Base-by-base conservation (phyloP, 1,139 yeast species). In the Blastobotrys apis region DNA sequence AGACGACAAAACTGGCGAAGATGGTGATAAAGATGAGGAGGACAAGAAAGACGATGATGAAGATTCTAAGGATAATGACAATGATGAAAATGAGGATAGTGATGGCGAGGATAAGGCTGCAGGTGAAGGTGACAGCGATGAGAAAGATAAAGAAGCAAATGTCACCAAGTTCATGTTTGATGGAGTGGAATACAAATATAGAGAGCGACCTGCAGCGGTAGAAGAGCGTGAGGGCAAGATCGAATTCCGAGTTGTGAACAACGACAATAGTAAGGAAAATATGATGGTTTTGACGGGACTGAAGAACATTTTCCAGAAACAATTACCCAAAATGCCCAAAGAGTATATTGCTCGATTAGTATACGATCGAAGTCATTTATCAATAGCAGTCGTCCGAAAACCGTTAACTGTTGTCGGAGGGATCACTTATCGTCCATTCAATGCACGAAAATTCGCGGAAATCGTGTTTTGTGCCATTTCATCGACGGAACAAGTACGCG, bases 341-440 rank as follows among this genome's bases (percentile, higher is more conserved):
- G 97, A 94, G 61, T 92, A 94, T 66, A 92, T 92, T 60, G 88
- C 97, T 2, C 71, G 98, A 53, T 74, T 92, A 54, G 98, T 92
- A 3, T 92, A 88, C 61, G 99, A 94, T 64, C 71, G 97, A 54
- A 83, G 94, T 32, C 99, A 92, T 67, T 71, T 94, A 37, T 88
- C 97, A 0, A 87, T 92, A 78, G 98, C 98, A 0, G 95, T 94
- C 44, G 92, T 92, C 16, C 73, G 95, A 50, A 86, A 85, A 55
- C 97, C 97, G 10, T 67, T 92, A 54, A 86, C 95, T 0, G 98
- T 92, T 23, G 97, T 92, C 1, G 99, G 99, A 32, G 99, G 99
- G 2, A 90, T 92, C 44, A 94, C 99, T 0, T 90, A 86, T 61
- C 74, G 97, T 47, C 98, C 99, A 2, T 92, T 92, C 66, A 85